Evolutionary conservation across 495 filamentous ascomycete genomes (phyloP), one percentile per base, ranked within the genome.

Genomic region (Physcia stellaris): DNA sequence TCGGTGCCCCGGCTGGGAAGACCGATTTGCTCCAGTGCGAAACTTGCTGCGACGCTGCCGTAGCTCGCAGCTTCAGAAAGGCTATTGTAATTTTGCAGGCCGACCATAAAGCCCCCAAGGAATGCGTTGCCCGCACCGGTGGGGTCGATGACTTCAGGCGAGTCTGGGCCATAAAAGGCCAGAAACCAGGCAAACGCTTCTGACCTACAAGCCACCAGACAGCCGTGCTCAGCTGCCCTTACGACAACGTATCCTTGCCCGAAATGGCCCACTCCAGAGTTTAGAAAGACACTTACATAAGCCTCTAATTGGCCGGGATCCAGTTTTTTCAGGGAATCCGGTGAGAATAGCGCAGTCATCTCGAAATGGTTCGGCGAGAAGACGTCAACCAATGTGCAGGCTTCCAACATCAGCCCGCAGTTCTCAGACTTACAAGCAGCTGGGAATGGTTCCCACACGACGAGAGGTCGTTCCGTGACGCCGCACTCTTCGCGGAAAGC

Each of bases 361-460:
- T 98, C 90, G 34, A 72, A 55, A 53, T 88, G 80, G 55, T 98
- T 98, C 11, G 90, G 88, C 37, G 78, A 85, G 53, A 90, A 77
- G 37, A 94, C 65, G 53, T 96, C 81, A 23, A 95, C 77, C n/a
- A 79, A 58, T n/a, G 66, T 65, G 18, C 82, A 68, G 12, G 76
- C 75, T 37, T 79, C 72, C 23, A 79, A 71, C 59, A 79, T 82
- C 42, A 73, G 79, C 2, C 75, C 62, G 35, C 86, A 64, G 55
- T 95, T 75, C 42, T 74, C 70, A 0, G 84, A 82, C 0, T 67
- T 74, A 54, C 90, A 95, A 2, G 81, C 70, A 52, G 92, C 84
- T 9, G 92, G 90, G 3, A 94, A 79, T 3, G 90, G 90, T 53
- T 98, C 90, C 90, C 90, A 98, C 27, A 95, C 73, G 55, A 95